Evolutionary conservation across 495 filamentous ascomycete species (phyloP).

Genomic region (Penicillium maclennaniae): DNA sequence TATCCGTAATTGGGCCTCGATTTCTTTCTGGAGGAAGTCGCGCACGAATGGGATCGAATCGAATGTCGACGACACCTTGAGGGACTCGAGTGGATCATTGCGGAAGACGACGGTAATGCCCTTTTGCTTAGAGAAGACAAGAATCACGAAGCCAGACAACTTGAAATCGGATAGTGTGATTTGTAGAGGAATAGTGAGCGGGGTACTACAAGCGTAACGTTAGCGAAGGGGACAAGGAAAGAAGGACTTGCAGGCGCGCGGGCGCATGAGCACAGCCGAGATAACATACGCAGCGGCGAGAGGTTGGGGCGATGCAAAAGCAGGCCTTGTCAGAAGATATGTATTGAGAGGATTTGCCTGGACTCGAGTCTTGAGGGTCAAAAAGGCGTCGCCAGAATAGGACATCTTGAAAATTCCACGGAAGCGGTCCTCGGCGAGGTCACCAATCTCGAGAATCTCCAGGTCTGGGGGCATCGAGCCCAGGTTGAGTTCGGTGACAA

Average conservation of each 20-base stretch:
- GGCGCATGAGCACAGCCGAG: background rate
- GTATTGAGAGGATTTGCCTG: constrained; percentile 98
- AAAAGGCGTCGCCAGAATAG: constrained; percentile 89
- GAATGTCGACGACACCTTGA: constrained; percentile 98
- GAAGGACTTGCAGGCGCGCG: background rate
- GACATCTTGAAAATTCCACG: constrained; percentile 99
- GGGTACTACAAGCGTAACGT: constrained; percentile 44
- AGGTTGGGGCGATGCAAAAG: constrained; percentile 87
- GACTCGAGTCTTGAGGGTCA: constrained; percentile 91
- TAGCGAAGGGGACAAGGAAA: constrained; percentile 4
- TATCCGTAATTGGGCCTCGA: constrained; percentile 87
- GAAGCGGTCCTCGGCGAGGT: constrained; percentile 94
- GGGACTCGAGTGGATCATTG: constrained; percentile 94
- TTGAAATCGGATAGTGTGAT: constrained; percentile 96
- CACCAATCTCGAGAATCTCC: constrained; percentile 95
- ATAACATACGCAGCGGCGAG: constrained; percentile 73
- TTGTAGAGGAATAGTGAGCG: constrained; percentile 91
- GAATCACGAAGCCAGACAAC: constrained; percentile 93
- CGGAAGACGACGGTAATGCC: constrained; percentile 94
- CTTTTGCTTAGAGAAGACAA: constrained; percentile 96
- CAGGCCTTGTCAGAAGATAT: constrained; percentile 83
- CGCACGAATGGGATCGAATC: constrained; percentile 98
- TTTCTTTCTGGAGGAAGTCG: constrained; percentile 94
- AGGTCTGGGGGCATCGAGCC: constrained; percentile 87
- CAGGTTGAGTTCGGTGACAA: constrained; percentile 95